Conservation (phyloP, 2,329 filamentous ascomycete genomes). For the Exophiala xenobiotica region DNA sequence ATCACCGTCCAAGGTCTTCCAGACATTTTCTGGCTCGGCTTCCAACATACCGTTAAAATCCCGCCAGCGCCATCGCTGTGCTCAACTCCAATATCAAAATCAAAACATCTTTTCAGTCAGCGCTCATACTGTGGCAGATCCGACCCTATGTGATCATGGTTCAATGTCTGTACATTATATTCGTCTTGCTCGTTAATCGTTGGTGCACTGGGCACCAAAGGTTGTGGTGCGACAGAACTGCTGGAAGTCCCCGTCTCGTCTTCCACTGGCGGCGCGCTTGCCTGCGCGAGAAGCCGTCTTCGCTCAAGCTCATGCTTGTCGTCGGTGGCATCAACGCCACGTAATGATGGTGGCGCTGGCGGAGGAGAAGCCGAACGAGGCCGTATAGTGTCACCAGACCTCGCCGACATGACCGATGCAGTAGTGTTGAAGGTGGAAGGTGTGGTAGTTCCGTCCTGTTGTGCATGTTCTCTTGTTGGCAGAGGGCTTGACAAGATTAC, state of each 20-base stretch:
- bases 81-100: constrained; percentile 9
- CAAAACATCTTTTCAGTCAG: constrained; percentile 27
- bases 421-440: constrained; percentile 23
- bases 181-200: constrained; percentile 59
- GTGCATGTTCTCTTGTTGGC: constrained; percentile 38
- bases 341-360: constrained; percentile 30
- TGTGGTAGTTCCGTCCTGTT: constrained; percentile 34
- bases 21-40: no score
- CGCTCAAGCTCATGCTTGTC: constrained; percentile 80
- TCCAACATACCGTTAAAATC: not conserved
- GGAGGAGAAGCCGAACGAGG: constrained; percentile 25
- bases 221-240: constrained; percentile 15
- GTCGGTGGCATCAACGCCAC: constrained; percentile 52
- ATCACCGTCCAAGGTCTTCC: not conserved
- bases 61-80: constrained; percentile 26
- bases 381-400: constrained; percentile 34
- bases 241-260: constrained; percentile 26
- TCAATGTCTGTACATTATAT: constrained; percentile 43
- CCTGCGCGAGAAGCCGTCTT: constrained; percentile 61
- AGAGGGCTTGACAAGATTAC: constrained; percentile 42
- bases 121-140: constrained; percentile 47
- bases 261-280: constrained; percentile 57
- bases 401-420: constrained; percentile 30
- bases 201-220: constrained; percentile 49
- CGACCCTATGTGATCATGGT: constrained; percentile 40